A percentile compares a stretch with the other conserved stretches of the same genome.
Conservation (phyloP, 2,329 filamentous ascomycete species). For the Blastomyces emzantsi region DNA sequence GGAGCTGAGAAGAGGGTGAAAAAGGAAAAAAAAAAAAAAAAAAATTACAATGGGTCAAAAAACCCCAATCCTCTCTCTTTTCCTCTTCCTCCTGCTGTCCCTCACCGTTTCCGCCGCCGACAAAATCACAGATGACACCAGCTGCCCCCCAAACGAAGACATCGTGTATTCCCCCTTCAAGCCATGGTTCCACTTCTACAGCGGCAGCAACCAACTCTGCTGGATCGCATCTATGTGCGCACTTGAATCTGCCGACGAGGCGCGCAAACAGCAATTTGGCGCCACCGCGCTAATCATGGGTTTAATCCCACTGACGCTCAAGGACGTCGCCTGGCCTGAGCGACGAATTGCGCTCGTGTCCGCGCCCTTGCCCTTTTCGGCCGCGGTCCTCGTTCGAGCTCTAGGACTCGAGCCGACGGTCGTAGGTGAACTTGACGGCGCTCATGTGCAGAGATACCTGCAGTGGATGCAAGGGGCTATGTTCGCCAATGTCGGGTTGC, state of each 20-base stretch:
- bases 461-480: conserved; percentile 9
- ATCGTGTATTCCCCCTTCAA: conserved; percentile 41
- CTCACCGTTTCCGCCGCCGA: neutral
- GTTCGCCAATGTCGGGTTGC: conserved; percentile 4
- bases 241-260: conserved; percentile 21
- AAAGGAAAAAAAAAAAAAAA: no score
- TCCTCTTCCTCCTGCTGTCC: conserved; percentile 5
- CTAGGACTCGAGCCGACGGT: conserved; percentile 20
- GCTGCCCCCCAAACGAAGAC: conserved; percentile 35
- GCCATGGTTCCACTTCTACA: conserved; percentile 11
- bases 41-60: neutral
- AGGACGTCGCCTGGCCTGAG: conserved; percentile 28
- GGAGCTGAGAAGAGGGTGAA: neutral
- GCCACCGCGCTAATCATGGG: conserved; percentile 28
- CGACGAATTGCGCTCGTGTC: conserved; percentile 21
- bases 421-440: conserved; percentile 10
- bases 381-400: conserved; percentile 22
- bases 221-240: conserved; percentile 26
- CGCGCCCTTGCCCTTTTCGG: conserved; percentile 10
- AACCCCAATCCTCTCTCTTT: neutral
- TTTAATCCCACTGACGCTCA: conserved; percentile 25
- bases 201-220: conserved; percentile 16
- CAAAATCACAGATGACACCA: neutral
- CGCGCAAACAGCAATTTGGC: conserved; percentile 27
- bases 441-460: conserved; percentile 11